A percentile compares a stretch with the other conserved stretches of the same genome.
These are phyloP conservation scores for Ruellia speciosa DNA, from an alignment of 305 asterid genomes.

Conservation along the genomic window DNA sequence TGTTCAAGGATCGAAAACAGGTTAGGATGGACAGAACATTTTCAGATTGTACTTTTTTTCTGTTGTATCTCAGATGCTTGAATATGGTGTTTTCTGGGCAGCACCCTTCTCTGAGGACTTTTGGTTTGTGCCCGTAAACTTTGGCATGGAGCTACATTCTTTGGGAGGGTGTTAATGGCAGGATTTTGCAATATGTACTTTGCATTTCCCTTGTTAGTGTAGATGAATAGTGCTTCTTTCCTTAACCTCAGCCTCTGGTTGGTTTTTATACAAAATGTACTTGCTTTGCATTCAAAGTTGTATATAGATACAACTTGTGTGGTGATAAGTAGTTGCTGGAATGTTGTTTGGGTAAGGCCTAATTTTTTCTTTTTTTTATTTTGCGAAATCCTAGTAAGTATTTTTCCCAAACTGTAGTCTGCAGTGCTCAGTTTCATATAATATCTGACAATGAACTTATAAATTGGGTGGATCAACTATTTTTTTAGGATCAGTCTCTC, in stretches of 20 bases:
- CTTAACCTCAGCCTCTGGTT: constrained; percentile 2
- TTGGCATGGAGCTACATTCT: constrained; percentile 8
- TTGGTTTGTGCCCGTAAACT: constrained; percentile 3
- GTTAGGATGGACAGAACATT: constrained; percentile 33
- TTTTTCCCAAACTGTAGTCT: no score
- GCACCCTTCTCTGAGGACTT: constrained; percentile 5
- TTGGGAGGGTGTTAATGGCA: not conserved
- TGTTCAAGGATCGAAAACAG: constrained; percentile 59
- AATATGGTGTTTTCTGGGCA: constrained; percentile 14
- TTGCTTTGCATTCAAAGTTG: not conserved
- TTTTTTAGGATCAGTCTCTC: no score
- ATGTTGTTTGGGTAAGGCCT: no score
- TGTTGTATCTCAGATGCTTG: constrained; percentile 13
- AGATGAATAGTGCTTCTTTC: not conserved
- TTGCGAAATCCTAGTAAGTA: no score
- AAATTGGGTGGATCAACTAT: no score
- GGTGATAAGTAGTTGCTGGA: not conserved
- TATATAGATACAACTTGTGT: not conserved
- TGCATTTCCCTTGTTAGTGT: constrained; percentile 10
- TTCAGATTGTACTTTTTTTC: constrained; percentile 23
- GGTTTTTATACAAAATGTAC: constrained; percentile 2
- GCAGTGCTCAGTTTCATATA: no score
- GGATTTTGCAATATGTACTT: constrained; percentile 1
- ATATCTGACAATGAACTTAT: no score
- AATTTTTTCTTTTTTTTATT: no score